Percentiles rank a stretch among this genome's conserved stretches.
Evolutionary conservation across 805 yeast genomes (phyloP).

Genomic region (Debaryomyces castellii): DNA sequence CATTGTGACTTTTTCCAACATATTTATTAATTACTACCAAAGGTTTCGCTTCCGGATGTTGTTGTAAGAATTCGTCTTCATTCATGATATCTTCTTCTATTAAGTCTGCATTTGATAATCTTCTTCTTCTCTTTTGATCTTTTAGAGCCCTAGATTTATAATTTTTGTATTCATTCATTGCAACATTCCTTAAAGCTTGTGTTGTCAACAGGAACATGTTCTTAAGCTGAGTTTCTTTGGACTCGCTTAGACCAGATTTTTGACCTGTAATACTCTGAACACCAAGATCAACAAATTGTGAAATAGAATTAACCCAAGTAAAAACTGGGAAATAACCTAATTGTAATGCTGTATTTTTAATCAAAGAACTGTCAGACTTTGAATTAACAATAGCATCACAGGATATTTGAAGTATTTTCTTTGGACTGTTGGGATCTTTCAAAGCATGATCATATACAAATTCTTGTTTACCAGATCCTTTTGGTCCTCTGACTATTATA

Average conservation of each 20-base stretch:
- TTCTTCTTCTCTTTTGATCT: slow-evolving; percentile 17
- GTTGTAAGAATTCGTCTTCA: slow-evolving; percentile 81
- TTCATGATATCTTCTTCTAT: slow-evolving; percentile 39
- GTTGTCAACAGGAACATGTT: slow-evolving; percentile 73
- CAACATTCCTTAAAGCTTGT: slow-evolving; percentile 71
- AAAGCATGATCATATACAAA: slow-evolving; percentile 70
- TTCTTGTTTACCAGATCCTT: slow-evolving; percentile 91
- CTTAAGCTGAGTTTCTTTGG: slow-evolving; percentile 77
- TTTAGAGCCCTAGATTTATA: slow-evolving; percentile 23
- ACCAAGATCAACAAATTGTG: slow-evolving; percentile 78
- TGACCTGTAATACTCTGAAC: slow-evolving; percentile 93
- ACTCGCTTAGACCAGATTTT: slow-evolving; percentile 84
- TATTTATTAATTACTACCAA: slow-evolving; percentile 81
- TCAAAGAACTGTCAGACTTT: slow-evolving; percentile 67
- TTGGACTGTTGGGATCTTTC: slow-evolving; percentile 34
- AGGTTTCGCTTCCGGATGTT: slow-evolving; percentile 83
- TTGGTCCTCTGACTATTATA: slow-evolving; percentile 86
- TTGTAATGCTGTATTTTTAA: slow-evolving; percentile 68
- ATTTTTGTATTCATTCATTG: slow-evolving; percentile 28
- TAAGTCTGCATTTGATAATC: slow-evolving; percentile 3
- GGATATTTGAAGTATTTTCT: slow-evolving; percentile 66
- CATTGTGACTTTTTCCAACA: slow-evolving; percentile 56
- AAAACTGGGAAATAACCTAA: slow-evolving; percentile 92
- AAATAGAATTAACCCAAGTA: slow-evolving; percentile 83
- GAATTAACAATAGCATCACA: slow-evolving; percentile 76